Base-by-base conservation (phyloP, 148 eudicot genomes). In the Drosera capensis region DNA sequence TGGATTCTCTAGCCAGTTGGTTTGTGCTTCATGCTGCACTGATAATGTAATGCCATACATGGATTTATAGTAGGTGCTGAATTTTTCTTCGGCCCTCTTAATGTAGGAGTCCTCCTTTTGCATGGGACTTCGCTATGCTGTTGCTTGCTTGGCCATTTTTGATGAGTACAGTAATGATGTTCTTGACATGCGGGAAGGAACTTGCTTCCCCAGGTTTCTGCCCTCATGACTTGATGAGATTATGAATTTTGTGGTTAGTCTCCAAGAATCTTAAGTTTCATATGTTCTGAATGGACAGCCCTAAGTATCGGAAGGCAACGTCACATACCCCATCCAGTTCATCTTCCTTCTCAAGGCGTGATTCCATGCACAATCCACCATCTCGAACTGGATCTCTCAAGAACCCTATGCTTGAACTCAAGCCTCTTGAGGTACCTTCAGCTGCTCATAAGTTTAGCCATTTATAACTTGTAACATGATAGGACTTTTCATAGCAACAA, bases 91-190 rank as follows among this genome's bases (percentile, higher is more conserved):
- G 22, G 23, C 1, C 21, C 36, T 46, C 52, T 48, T 60, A n/a
- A 11, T 58, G 51, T 70, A 88, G 97, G 97, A 88, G 64, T 80
- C 82, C 19, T 88, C 97, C 35, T 25, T 88, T 24, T 63, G 79
- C 81, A 56, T 63, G 52, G 97, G 97, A 52, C 68, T 90, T 23
- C 52, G 73, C 49, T 90, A 80, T 70, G 49, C 75, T 40, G 54
- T 84, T 36, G 79, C 95, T 50, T 67, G 87, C 7, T 57, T 80
- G 53, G 85, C 95, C 49, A 75, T 84, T 16, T 90, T 66, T 51
- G 97, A 90, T 18, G 97, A 90, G 45, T 90, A 90, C 74, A 80
- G 82, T 67, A 90, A 90, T 38, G 97, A 90, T 55, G 43, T 80
- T 28, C 83, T 84, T 43, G 86, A 84, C 71, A 73, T 84, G 93